Evolutionary conservation across 129 eudicot species (phyloP), one percentile per base, ranked within the genome.

Genomic region (Solidago caesia): DNA sequence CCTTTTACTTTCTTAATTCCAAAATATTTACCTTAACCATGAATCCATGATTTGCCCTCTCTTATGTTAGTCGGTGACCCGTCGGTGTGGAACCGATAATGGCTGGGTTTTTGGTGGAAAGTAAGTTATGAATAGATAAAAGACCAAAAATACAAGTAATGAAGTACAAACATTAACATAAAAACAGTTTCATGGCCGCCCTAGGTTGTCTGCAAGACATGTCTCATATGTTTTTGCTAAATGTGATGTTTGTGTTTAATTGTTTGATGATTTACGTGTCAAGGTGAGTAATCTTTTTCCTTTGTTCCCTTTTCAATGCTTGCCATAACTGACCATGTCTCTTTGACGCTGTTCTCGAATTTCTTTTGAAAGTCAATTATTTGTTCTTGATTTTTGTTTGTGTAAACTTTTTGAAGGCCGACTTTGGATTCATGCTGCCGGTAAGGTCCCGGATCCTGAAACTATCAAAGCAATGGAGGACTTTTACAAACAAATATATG

Each of bases 341-440:
- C 67, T 14, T 6, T 53, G 15, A 53, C 7, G 21, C 46, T 56
- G 47, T 29, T 65, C 26, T 16, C 13, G 41, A 25, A 51, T 64
- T 75, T 6, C 39, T 13, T 29, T 44, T 51, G 44, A 53, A 49
- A 33, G 39, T 33, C 39, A 33, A 33, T 0, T 33, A 33, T 56
- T 5, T 56, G 29, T 4, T 15, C 61, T 56, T 56, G 42, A 26
- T 52, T 49, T 75, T 13, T 53, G 11, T 33, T 26, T 44, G 45
- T 64, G n/a, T 65, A 25, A 76, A 78, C 44, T 7, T 59, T 66
- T n/a, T 70, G 66, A 73, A 94, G 97, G 99, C 33, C 91, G 94
- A 44, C 91, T 94, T 51, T 94, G 99, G 99, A 94, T 94, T 74
- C 99, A 94, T 87, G 99, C 99, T 63, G 99, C 99, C 5, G 71